Evolutionary conservation across 2,329 filamentous ascomycete species (phyloP), one percentile per base, ranked within the genome.

Genomic region (Rhynchosporium secalis): DNA sequence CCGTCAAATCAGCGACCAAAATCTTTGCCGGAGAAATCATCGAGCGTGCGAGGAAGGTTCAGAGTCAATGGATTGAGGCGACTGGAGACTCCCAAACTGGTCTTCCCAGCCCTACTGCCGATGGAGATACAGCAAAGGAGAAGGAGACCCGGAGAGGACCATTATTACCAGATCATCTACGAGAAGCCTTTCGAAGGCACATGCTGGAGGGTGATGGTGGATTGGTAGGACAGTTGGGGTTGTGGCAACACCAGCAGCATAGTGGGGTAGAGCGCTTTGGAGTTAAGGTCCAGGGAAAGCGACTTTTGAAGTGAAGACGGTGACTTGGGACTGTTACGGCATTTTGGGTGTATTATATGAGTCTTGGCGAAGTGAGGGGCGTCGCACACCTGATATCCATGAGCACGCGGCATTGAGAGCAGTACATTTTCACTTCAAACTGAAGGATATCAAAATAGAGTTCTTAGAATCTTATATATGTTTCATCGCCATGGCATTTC

Each of bases 1-100:
- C 88, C n/a, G 88, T 93, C 71, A 87, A 86, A 55, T 86, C 87
- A 0, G 89, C 91, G 26, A 86, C 88, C 54, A 94, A 94, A 75
- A 81, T 91, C 64, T 92, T 91, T 73, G 83, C 90, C 3, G 90
- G 89, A 58, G 87, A 92, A 65, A 80, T 94, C 54, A 88, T 93
- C 65, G 89, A 92, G 73, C 78, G 81, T 55, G 89, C 90, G 9
- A 82, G 89, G 57, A 81, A 83, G 48, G 83, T 92, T 10, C 90
- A 92, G 72, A 80, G 81, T 63, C 88, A 93, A 75, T 91, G 88
- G 88, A 78, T 88, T 38, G 78, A 80, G 1, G 80, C 82, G 5
- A 75, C 77, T 13, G 81, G 79, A 63, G 86, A 87, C 73, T 79
- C 80, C 61, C 85, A 87, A n/a, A 66, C 79, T 9, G 83, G 84